Evolutionary conservation across 331 rosid genomes (phyloP).

Genomic region (Cydonia oblonga): DNA sequence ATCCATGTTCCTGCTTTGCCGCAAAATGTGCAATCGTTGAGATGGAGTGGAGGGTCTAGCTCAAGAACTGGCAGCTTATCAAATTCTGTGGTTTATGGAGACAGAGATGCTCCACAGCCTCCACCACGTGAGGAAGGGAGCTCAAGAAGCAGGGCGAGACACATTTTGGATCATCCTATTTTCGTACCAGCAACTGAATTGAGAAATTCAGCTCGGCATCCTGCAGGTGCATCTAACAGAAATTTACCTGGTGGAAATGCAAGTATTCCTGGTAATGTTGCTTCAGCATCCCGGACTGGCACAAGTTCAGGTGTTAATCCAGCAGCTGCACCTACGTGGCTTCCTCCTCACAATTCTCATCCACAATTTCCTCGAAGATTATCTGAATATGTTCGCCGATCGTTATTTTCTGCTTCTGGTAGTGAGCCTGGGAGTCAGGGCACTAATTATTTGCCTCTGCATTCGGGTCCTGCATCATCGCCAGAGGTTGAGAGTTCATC

Average conservation of each 20-base stretch:
- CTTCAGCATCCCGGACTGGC: slow-evolving; percentile 48
- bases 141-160: slow-evolving; percentile 54
- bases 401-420: slow-evolving; percentile 53
- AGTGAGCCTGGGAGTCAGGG: slow-evolving; percentile 54
- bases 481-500: slow-evolving; percentile 46
- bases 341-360: slow-evolving; percentile 59
- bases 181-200: slow-evolving; percentile 55
- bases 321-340: slow-evolving; percentile 46
- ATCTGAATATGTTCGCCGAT: slow-evolving; percentile 65
- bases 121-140: slow-evolving; percentile 36
- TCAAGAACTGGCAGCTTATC: slow-evolving; percentile 47
- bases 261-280: slow-evolving; percentile 54
- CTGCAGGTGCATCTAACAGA: slow-evolving; percentile 27
- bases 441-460: slow-evolving; percentile 40
- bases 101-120: slow-evolving; percentile 37
- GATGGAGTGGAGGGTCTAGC: slow-evolving; percentile 65
- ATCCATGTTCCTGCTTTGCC: slow-evolving; percentile 50
- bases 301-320: slow-evolving; percentile 47
- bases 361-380: slow-evolving; percentile 66
- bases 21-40: slow-evolving; percentile 45
- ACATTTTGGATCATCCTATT: slow-evolving; percentile 49
- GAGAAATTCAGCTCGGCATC: slow-evolving; percentile 45
- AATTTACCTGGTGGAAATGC: slow-evolving; percentile 29
- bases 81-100: slow-evolving; percentile 28
- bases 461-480: slow-evolving; percentile 37